Base-by-base conservation (phyloP, 129 eudicot species). In the Rutidosis leptorrhynchoides region DNA sequence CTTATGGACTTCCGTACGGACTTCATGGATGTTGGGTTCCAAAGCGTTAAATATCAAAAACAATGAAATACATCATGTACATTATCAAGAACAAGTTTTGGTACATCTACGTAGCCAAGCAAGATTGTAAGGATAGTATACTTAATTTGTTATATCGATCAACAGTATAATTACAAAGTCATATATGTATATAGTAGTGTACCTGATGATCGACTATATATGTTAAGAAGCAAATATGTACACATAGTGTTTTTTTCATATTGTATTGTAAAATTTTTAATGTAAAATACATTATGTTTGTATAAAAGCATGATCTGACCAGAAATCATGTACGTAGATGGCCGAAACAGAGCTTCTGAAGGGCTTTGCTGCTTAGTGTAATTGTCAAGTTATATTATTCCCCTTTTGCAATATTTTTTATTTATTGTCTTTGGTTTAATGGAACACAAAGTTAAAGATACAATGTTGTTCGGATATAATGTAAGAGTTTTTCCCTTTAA, bases 21-120 rank as follows among this genome's bases (percentile, higher is more conserved):
- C 84, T 94, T 60, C 99, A 94, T 72, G 99, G 99, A 29, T 87
- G 95, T 48, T 94, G 99, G 99, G 91, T 94, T 70, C 97, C 99
- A 4, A 86, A 86, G 42, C 60, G 53, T 67, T 82, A 71, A 14
- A 57, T 22, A n/a, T 16, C 15, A 30, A 11, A 51, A 35, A 27
- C 14, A 51, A 62, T 11, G 1, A 19, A 14, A 22, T 26, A 45
- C 22, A 51, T 40, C 3, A 0, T 10, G 0, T 37, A 37, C 16
- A 63, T 65, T 21, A 63, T 65, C 46, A 22, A 48, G 28, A 56
- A 33, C 45, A 27, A 3, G 37, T 33, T 53, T 58, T 51, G 26
- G 15, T 29, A 66, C 64, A 53, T 23, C 28, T 14, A 3, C 29
- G 48, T 49, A 6, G 63, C 27, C 26, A 6, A n/a, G n/a, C n/a